Base-by-base conservation (phyloP, 1,284 basidiomycete species). In the Puccinia hordei region DNA sequence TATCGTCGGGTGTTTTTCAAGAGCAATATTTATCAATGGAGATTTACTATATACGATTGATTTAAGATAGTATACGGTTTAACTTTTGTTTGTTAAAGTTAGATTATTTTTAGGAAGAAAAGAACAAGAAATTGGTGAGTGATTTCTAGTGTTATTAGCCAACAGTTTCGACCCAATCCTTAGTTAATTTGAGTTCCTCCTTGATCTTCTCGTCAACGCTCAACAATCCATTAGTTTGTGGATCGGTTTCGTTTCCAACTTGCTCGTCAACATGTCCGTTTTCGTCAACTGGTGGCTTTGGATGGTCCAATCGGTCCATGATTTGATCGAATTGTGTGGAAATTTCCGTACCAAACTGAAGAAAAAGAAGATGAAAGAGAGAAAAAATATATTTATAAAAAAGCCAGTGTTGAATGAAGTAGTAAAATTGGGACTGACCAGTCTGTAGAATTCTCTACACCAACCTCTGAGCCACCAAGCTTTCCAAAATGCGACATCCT, bases 401-500 rank as follows among this genome's bases (percentile, higher is more conserved):
- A 10, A 9, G 71, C 5, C 30, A 13, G 46, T 15, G 17, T 65
- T 51, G 49, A 17, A 71, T n/a, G 24, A 57, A 59, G 22, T 44
- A 65, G 46, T n/a, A 46, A n/a, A 27, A 38, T 66, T 53, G 24
- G 8, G 65, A 88, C 91, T 84, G 81, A 94, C 93, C 85, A 87
- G 88, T 84, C 92, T 88, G 85, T 91, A 92, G 87, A 93, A 93
- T 83, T 94, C 92, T 81, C 91, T 88, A 83, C 92, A 93, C 93
- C 92, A 94, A 6, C 91, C 90, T 91, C 92, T 93, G 0, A 91
- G 91, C 86, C 92, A 91, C 92, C 92, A 93, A 4, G 89, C 87
- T 83, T 89, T 88, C 93, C 93, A 94, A 79, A 75, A 63, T 9
- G 59, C 59, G 38, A 22, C 19, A 27, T 33, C 27, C 49, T 63